Evolutionary conservation across 2,329 filamentous ascomycete genomes (phyloP).

Genomic region (Ceratocystis ficicola): DNA sequence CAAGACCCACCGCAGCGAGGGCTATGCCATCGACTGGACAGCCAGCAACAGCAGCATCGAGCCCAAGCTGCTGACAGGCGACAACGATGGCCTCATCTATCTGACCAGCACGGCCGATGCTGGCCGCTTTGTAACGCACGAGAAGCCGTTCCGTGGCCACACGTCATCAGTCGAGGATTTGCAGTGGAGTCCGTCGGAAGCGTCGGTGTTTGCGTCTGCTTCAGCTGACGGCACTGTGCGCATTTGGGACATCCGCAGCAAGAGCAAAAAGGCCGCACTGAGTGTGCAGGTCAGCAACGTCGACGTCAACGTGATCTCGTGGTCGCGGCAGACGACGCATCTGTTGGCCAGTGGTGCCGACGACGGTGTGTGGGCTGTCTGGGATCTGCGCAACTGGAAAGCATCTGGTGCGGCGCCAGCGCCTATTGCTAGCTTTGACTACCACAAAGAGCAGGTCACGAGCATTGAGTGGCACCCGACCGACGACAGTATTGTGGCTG

Average conservation of each 20-base stretch:
- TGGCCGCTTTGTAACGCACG: conserved; percentile 81
- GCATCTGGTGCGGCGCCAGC: conserved; percentile 47
- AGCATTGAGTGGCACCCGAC: conserved; percentile 95
- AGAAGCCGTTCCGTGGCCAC: conserved; percentile 72
- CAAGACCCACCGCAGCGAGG: conserved; percentile 82
- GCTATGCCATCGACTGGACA: conserved; percentile 87
- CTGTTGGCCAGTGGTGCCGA: conserved; percentile 86
- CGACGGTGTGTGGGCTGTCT: conserved; percentile 87
- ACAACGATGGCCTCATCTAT: conserved; percentile 83
- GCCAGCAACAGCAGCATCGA: conserved; percentile 47
- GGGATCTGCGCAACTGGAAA: conserved; percentile 95
- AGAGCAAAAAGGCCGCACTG: conserved; percentile 76
- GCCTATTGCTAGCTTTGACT: conserved; percentile 84
- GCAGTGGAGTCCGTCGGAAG: conserved; percentile 91
- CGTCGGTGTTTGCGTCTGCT: conserved; percentile 85
- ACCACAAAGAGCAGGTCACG: conserved; percentile 94
- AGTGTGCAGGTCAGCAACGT: conserved; percentile 70
- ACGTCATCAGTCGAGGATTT: conserved; percentile 80
- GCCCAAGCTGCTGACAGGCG: conserved; percentile 78
- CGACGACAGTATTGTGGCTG: conserved; percentile 88
- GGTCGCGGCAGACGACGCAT: conserved; percentile 79
- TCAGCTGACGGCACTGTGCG: conserved; percentile 90
- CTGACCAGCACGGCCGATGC: conserved; percentile 74
- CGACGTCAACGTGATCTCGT: conserved; percentile 94
- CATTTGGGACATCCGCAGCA: conserved; percentile 89